Evolutionary conservation across 2,329 filamentous ascomycete species (phyloP).

Genomic region (Alternaria tenuissima): DNA sequence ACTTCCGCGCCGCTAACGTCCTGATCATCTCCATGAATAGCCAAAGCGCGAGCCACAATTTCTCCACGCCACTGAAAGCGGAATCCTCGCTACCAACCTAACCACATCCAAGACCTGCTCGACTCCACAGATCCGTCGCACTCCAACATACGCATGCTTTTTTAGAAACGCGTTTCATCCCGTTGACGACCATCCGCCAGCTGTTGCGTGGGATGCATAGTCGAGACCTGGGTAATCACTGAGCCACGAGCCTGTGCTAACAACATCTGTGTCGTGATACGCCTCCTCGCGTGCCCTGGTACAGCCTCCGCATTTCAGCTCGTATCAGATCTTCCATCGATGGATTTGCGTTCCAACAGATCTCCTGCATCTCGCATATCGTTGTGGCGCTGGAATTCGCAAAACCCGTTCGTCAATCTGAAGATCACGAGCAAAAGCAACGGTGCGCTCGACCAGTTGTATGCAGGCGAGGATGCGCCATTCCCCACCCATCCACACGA

Average conservation of each 20-base stretch:
- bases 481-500: slow-evolving; percentile 4
- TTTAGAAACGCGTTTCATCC: slow-evolving; percentile 9
- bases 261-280: background rate
- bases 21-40: background rate
- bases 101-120: background rate
- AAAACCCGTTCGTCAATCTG: slow-evolving; percentile 7
- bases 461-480: background rate
- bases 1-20: slow-evolving; percentile 7
- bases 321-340: background rate
- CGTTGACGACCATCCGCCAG: background rate
- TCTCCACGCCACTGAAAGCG: background rate
- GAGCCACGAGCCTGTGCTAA: background rate
- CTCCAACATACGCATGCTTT: slow-evolving; percentile 5
- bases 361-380: slow-evolving; percentile 4
- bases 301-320: background rate
- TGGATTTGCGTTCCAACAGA: background rate
- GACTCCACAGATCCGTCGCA: background rate
- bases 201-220: background rate
- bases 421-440: slow-evolving; percentile 17
- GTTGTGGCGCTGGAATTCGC: slow-evolving; percentile 4
- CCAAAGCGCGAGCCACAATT: slow-evolving; percentile 5
- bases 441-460: background rate
- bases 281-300: background rate
- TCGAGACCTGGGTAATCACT: background rate
- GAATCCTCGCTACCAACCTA: background rate